Base-by-base conservation (phyloP, 2,329 filamentous ascomycete species). In the Hymenoscyphus scutula region DNA sequence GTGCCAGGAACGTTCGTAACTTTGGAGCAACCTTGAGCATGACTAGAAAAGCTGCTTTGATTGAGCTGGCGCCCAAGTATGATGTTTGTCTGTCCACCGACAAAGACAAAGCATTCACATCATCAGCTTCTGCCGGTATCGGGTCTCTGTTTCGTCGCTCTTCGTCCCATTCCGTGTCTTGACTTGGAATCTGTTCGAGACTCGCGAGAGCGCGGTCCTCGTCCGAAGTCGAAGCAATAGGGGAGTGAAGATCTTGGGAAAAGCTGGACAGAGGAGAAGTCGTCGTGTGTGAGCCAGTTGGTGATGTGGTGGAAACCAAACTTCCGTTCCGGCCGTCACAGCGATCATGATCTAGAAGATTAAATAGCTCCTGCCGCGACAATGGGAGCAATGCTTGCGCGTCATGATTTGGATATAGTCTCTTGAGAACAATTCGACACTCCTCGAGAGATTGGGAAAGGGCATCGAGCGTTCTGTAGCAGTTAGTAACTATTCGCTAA, bases 51-150 rank as follows among this genome's bases (percentile, higher is more conserved):
- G 88, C 88, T 1, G 89, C 89, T 70, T 89, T 89, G 71, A 91
- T 89, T 5, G 89, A 91, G 0, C 89, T 91, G 17, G 89, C 87
- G 1, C 89, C 89, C 3, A 91, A 78, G 70, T 91, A 91, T 2
- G 89, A 87, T 2, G 83, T 79, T 32, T 86, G 84, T 53, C 86
- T 83, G 62, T 89, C 83, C 5, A 74, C 70, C n/a, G 72, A 73
- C 10, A 74, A 82, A 71, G 87, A 90, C 1, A 91, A 77, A 0
- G 87, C 87, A 72, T 90, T 89, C 53, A 90, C 86, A 71, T 89
- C 87, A 73, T 91, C 89, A 0, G 87, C 87, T 68, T 90, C 84
- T 6, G 78, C 80, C n/a, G 83, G 83, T 59, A 87, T 80, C 5
- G 82, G 77, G 61, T 87, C 84, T 59, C 79, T 76, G 45, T 78